These are phyloP conservation scores for Boletus reticulatus DNA, from an alignment of 768 basidiomycete species.

Conservation along the genomic window DNA sequence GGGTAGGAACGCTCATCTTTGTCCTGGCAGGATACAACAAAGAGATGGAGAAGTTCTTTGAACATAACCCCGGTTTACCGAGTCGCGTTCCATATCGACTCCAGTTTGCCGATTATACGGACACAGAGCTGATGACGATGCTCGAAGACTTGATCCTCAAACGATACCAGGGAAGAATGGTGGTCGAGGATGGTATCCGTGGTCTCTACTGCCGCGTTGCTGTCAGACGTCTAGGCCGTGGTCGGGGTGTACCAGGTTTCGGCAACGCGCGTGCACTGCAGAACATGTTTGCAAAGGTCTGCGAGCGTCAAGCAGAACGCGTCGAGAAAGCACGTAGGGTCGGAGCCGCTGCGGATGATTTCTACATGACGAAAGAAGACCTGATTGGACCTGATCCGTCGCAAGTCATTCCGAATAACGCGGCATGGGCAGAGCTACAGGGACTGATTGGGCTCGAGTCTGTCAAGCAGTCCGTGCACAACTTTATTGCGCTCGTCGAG, in stretches of 20 bases:
- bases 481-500: constrained; percentile 44
- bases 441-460: constrained; percentile 50
- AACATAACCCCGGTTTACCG: constrained; percentile 66
- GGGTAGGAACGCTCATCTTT: constrained; percentile 61
- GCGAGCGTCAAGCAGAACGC: constrained; percentile 53
- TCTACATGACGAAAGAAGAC: constrained; percentile 51
- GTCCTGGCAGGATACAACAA: constrained; percentile 69
- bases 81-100: constrained; percentile 67
- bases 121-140: constrained; percentile 55
- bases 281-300: constrained; percentile 45
- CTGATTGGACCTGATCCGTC: constrained; percentile 67
- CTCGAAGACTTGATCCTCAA: constrained; percentile 47
- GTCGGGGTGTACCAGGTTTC: constrained; percentile 45
- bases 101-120: constrained; percentile 59
- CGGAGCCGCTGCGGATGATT: constrained; percentile 46
- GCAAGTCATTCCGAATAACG: constrained; percentile 41
- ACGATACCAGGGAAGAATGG: constrained; percentile 49
- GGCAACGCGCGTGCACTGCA: constrained; percentile 66
- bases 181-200: constrained; percentile 48
- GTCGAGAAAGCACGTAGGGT: constrained; percentile 39
- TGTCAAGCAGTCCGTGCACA: constrained; percentile 55
- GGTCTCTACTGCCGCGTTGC: constrained; percentile 50
- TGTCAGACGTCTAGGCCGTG: constrained; percentile 15
- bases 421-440: constrained; percentile 52
- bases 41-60: constrained; percentile 77